A percentile compares a stretch with the other conserved stretches of the same genome.
Evolutionary conservation across 495 filamentous ascomycete species (phyloP).

Genomic region (Lophiotrema nucula): DNA sequence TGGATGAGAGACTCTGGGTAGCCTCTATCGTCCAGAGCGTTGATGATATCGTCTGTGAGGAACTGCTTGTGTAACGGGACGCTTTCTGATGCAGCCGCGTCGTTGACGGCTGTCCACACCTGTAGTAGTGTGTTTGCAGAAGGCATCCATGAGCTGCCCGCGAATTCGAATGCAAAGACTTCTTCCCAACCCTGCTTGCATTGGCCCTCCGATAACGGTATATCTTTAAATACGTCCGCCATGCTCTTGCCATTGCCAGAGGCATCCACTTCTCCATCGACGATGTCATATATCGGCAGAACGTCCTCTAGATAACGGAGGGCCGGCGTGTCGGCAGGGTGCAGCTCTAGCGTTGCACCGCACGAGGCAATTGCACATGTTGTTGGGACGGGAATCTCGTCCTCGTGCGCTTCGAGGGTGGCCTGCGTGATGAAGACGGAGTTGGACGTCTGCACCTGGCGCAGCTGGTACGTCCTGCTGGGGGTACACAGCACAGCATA

Average conservation of each 20-base stretch:
- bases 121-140: conserved; percentile 30
- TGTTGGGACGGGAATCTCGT: conserved; percentile 41
- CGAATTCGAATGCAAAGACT: conserved; percentile 43
- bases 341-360: conserved; percentile 67
- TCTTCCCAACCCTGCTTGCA: conserved; percentile 40
- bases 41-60: conserved; percentile 44
- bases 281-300: conserved; percentile 36
- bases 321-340: conserved; percentile 28
- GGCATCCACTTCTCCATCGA: conserved; percentile 25
- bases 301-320: conserved; percentile 31
- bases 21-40: conserved; percentile 46
- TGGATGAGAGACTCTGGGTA: conserved; percentile 14
- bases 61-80: conserved; percentile 43
- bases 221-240: conserved; percentile 37
- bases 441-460: conserved; percentile 91
- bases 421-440: conserved; percentile 70
- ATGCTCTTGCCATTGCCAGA: conserved; percentile 33
- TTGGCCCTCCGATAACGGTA: conserved; percentile 43
- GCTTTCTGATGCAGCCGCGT: conserved; percentile 27
- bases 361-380: conserved; percentile 67
- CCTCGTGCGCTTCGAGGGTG: conserved; percentile 20
- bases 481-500: conserved; percentile 73
- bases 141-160: conserved; percentile 36
- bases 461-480: conserved; percentile 70
- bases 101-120: conserved; percentile 39